Evolutionary conservation across 78 protist species (phyloP).

Genomic region (Dictyostelium citrinum): DNA sequence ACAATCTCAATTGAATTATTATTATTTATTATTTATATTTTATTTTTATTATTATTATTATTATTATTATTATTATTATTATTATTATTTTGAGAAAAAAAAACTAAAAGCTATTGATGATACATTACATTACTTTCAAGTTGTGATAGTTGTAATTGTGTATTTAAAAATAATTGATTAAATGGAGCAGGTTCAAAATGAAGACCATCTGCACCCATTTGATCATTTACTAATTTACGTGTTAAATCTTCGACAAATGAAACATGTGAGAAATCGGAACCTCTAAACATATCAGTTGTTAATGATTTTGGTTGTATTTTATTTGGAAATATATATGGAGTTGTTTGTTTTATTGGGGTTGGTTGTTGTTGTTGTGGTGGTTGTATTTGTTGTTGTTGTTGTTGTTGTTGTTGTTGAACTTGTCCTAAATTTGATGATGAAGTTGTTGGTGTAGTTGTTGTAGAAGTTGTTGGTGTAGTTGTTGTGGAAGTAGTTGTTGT

Average conservation of each 20-base stretch:
- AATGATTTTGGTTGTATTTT: slow-evolving; percentile 27
- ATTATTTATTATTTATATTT: too few relatives aligned
- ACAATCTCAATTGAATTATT: too few relatives aligned
- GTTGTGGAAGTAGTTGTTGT: neutral
- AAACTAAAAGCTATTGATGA: too few relatives aligned
- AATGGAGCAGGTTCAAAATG: slow-evolving; percentile 64
- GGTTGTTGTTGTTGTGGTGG: neutral
- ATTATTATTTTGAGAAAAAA: too few relatives aligned
- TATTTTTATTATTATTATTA: too few relatives aligned
- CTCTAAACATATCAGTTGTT: slow-evolving; percentile 59
- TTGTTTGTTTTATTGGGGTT: neutral
- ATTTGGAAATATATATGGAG: slow-evolving; percentile 8
- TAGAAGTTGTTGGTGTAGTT: neutral
- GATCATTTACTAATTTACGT: slow-evolving; percentile 47
- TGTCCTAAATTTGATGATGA: neutral
- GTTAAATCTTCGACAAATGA: slow-evolving; percentile 61
- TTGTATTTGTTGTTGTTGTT: neutral
- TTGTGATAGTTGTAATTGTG: slow-evolving; percentile 55
- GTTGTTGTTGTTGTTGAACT: neutral
- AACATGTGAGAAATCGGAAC: slow-evolving; percentile 34
- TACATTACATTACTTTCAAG: slow-evolving; percentile 23
- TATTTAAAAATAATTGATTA: slow-evolving; percentile 32
- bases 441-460: neutral
- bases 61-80: too few relatives aligned
- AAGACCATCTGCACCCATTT: slow-evolving; percentile 31